A percentile compares a stretch with the other conserved stretches of the same genome.
Evolutionary conservation across 2,329 filamentous ascomycete genomes (phyloP).

Genomic region (Leptosphaerulina australis): DNA sequence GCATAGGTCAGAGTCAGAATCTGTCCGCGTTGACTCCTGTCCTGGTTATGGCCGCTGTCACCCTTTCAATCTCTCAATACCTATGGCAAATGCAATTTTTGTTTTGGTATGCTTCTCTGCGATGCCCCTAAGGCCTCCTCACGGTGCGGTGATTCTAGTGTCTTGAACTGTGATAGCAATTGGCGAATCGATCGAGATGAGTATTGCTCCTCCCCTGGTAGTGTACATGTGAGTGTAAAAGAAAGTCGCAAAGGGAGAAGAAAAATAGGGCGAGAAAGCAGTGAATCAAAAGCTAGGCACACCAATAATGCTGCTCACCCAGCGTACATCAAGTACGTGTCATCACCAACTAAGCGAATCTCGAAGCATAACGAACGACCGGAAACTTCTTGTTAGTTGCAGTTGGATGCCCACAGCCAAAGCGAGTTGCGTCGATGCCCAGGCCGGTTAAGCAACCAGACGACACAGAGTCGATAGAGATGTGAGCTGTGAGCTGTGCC

Average conservation of each 20-base stretch:
- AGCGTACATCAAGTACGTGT: not conserved
- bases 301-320: not conserved
- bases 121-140: not conserved
- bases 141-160: no score
- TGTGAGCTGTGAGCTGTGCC: slow-evolving; percentile 34
- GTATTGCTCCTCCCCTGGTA: not conserved
- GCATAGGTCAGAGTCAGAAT: slow-evolving; percentile 4
- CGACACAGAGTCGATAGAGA: slow-evolving; percentile 30
- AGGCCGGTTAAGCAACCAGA: slow-evolving; percentile 36
- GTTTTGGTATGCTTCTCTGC: not conserved
- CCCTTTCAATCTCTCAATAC: not conserved
- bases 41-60: not conserved
- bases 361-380: not conserved
- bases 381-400: not conserved
- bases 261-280: not conserved
- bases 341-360: not conserved
- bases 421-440: slow-evolving; percentile 24
- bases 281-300: not conserved
- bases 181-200: not conserved
- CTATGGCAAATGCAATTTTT: not conserved
- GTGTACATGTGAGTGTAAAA: not conserved
- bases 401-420: not conserved
- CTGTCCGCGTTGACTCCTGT: not conserved
- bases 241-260: not conserved
- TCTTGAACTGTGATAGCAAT: not conserved